Percentiles rank a stretch among this genome's conserved stretches.
Evolutionary conservation across 1,284 basidiomycete genomes (phyloP).

Genomic region (Cutaneotrichosporon spelunceum): DNA sequence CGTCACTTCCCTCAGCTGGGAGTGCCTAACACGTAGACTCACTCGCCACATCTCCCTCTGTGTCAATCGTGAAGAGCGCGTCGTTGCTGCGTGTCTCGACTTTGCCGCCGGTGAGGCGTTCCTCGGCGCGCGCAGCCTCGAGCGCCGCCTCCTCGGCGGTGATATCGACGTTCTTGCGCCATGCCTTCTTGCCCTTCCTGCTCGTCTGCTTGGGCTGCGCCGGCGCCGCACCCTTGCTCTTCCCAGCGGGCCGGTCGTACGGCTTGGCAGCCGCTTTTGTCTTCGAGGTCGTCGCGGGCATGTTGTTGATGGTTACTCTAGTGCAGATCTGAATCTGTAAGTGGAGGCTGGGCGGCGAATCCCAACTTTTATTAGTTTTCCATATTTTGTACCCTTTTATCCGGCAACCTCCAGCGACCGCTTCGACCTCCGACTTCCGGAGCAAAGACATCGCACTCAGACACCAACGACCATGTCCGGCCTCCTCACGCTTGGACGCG

Average conservation of each 20-base stretch:
- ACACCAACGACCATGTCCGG: slow-evolving; percentile 15
- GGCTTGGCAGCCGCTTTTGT: slow-evolving; percentile 12
- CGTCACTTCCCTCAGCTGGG: no score
- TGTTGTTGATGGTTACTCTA: slow-evolving; percentile 4
- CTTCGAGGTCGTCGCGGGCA: slow-evolving; percentile 15
- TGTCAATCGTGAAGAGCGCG: slow-evolving; percentile 75
- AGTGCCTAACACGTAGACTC: slow-evolving; percentile 39
- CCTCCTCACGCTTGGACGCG: slow-evolving; percentile 17
- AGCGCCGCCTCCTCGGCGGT: slow-evolving; percentile 68
- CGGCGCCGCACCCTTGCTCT: slow-evolving; percentile 50
- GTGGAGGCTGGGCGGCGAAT: slow-evolving; percentile 4
- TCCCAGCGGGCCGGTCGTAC: slow-evolving; percentile 23
- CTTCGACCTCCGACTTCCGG: neutral
- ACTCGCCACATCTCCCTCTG: slow-evolving; percentile 73
- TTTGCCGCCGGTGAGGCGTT: slow-evolving; percentile 64
- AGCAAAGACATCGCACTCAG: neutral
- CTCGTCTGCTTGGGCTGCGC: slow-evolving; percentile 68
- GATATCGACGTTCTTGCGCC: slow-evolving; percentile 88
- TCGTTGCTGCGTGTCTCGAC: slow-evolving; percentile 54
- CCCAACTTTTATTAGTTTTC: slow-evolving; percentile 9
- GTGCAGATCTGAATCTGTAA: neutral
- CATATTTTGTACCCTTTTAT: slow-evolving; percentile 16
- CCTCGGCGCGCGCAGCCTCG: slow-evolving; percentile 71
- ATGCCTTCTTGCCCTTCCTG: slow-evolving; percentile 83
- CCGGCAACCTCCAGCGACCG: no score